Percentiles rank a stretch among this genome's conserved stretches.
Evolutionary conservation across 495 filamentous ascomycete genomes (phyloP).

Genomic region (Cercophora newfieldiana): DNA sequence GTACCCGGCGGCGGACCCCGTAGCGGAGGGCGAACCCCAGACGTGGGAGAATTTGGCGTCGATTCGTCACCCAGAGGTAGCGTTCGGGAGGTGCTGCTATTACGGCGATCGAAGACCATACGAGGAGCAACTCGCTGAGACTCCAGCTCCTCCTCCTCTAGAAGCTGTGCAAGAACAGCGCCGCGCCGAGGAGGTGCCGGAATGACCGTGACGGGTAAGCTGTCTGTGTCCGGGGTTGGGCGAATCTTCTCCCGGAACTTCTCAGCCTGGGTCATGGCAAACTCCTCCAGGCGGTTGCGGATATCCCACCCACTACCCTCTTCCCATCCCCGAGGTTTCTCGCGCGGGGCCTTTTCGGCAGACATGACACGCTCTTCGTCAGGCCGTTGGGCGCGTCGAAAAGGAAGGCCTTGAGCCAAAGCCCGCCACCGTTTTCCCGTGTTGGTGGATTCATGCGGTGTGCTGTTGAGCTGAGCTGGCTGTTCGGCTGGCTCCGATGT

Average conservation of each 20-base stretch:
- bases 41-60: slow-evolving; percentile 6
- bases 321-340: slow-evolving; percentile 1
- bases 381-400: slow-evolving; percentile 21
- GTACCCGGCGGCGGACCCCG: neutral
- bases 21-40: neutral
- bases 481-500: slow-evolving; percentile 17
- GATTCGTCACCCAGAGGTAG: slow-evolving; percentile 1
- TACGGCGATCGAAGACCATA: neutral
- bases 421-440: slow-evolving; percentile 32
- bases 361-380: slow-evolving; percentile 22
- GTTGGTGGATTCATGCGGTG: neutral
- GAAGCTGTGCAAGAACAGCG: slow-evolving; percentile 44
- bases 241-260: slow-evolving; percentile 45
- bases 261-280: slow-evolving; percentile 49
- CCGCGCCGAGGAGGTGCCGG: slow-evolving; percentile 49
- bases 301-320: slow-evolving; percentile 44
- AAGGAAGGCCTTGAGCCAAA: slow-evolving; percentile 25
- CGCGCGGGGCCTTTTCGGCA: neutral
- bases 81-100: slow-evolving; percentile 18
- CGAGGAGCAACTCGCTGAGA: neutral
- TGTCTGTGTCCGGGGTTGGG: slow-evolving; percentile 49
- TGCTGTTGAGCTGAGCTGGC: neutral
- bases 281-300: slow-evolving; percentile 46
- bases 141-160: slow-evolving; percentile 42
- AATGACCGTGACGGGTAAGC: slow-evolving; percentile 51